Conservation (phyloP, 306 rosid genomes). For the Prunus armeniaca region DNA sequence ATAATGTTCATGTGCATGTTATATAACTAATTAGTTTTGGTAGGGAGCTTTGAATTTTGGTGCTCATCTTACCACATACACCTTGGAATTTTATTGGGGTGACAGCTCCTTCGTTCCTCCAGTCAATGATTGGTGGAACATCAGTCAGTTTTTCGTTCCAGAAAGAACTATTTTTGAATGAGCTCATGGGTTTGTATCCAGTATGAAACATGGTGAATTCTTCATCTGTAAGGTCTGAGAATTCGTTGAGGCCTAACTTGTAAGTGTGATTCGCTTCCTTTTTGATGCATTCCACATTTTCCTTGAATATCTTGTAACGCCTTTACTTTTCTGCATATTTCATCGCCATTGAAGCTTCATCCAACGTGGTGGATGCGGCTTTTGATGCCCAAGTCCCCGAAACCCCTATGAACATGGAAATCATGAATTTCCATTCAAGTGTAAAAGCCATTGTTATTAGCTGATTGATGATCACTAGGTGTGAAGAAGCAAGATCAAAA, state of each 20-base stretch:
- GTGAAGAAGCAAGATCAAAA: not conserved
- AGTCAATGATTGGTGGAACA: too few relatives aligned
- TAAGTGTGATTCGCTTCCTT: slow-evolving; percentile 6
- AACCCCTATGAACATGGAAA: slow-evolving; percentile 1
- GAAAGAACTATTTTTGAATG: too few relatives aligned
- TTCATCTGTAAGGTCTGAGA: slow-evolving; percentile 23
- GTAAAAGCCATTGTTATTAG: not conserved
- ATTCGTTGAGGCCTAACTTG: slow-evolving; percentile 20
- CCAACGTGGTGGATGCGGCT: slow-evolving; percentile 2
- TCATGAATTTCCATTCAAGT: not conserved
- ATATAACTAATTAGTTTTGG: too few relatives aligned
- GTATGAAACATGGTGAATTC: slow-evolving; percentile 20
- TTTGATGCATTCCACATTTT: slow-evolving; percentile 26
- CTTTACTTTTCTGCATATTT: slow-evolving; percentile 23
- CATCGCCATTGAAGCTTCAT: not conserved
- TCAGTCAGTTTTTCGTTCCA: too few relatives aligned
- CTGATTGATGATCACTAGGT: not conserved
- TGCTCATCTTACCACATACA: too few relatives aligned
- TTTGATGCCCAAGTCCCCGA: slow-evolving; percentile 3
- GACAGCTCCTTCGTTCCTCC: too few relatives aligned
- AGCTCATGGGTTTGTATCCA: not conserved
- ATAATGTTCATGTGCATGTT: too few relatives aligned
- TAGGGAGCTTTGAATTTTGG: too few relatives aligned
- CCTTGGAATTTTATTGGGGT: too few relatives aligned
- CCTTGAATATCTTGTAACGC: slow-evolving; percentile 23